Conservation (phyloP, 2,329 filamentous ascomycete genomes). For the Pezicula rhizophila region DNA sequence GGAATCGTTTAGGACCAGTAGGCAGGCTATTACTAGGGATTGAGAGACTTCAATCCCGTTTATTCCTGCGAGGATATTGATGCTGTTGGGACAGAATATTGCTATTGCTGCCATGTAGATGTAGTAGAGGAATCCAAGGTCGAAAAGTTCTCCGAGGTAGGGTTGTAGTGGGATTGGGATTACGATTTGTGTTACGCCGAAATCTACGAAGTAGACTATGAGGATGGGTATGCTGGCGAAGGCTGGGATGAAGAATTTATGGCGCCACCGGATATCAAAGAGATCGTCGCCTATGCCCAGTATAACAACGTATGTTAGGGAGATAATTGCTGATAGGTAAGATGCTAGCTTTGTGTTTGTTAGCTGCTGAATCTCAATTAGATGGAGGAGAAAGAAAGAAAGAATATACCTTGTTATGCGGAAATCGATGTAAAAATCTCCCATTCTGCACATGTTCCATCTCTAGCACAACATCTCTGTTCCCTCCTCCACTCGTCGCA, state of each 20-base stretch:
- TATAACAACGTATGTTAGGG: constrained; percentile 82
- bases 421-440: constrained; percentile 83
- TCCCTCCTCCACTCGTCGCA: constrained; percentile 88
- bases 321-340: constrained; percentile 89
- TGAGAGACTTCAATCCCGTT: constrained; percentile 97
- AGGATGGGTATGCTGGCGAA: constrained; percentile 90
- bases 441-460: constrained; percentile 54
- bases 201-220: constrained; percentile 97
- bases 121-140: constrained; percentile 83
- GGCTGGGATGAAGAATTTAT: constrained; percentile 97
- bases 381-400: not conserved
- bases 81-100: constrained; percentile 97
- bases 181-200: constrained; percentile 92
- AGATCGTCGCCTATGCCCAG: constrained; percentile 93
- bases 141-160: constrained; percentile 73
- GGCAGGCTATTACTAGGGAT: constrained; percentile 79
- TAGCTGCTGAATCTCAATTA: constrained; percentile 4
- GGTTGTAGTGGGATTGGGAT: constrained; percentile 79
- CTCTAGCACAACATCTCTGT: constrained; percentile 72
- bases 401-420: constrained; percentile 74
- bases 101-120: constrained; percentile 92
- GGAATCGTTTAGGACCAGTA: constrained; percentile 80
- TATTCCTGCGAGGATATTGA: constrained; percentile 99
- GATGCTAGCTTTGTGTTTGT: constrained; percentile 65
- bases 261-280: constrained; percentile 96